Base-by-base conservation (phyloP, 495 filamentous ascomycete species). In the Penicillium bialowiezense region DNA sequence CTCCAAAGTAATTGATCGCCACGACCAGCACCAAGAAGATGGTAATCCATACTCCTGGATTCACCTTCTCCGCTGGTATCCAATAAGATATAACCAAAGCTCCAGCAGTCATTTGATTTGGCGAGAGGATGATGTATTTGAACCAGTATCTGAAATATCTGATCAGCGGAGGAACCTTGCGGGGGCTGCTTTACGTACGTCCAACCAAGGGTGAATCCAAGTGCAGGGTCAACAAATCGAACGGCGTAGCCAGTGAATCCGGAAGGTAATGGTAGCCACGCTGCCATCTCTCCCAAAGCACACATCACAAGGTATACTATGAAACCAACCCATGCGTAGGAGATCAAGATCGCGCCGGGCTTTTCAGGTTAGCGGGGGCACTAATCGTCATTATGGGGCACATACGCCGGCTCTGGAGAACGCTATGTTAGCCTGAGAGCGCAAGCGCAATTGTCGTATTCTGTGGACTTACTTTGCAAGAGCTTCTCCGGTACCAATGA, bases 81-180 rank as follows among this genome's bases (percentile, higher is more conserved):
- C 90, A 96, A 48, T 83, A 88, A 44, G 85, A 78, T 31, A 96
- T 81, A 23, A 95, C 82, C 13, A 95, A 64, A 7, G 85, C 82
- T 20, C 84, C 83, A 13, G 90, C 90, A 1, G 88, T 91, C 28
- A 93, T 65, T 59, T 96, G 88, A 59, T 89, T 90, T 3, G 90
- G 87, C 9, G 88, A 82, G 39, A 87, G 71, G 51, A 96, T 92
- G 50, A 89, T 85, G 58, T 76, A 82, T 62, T 78, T 76, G 55
- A 78, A 76, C 74, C 80, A 84, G 55, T 78, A 83, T 12, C 70
- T 73, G 41, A 21, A 4, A 4, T 3, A 37, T 21, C 31, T 28
- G 20, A 24, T 54, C n/a, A 39, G 31, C 14, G 13, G 8, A 15
- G 10, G 31, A 33, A 26, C 23, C 15, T 20, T 23, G 15, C 7